Percentiles rank a stretch among this genome's conserved stretches.
Evolutionary conservation across 331 rosid genomes (phyloP).

Genomic region (Prunus yedoensis): DNA sequence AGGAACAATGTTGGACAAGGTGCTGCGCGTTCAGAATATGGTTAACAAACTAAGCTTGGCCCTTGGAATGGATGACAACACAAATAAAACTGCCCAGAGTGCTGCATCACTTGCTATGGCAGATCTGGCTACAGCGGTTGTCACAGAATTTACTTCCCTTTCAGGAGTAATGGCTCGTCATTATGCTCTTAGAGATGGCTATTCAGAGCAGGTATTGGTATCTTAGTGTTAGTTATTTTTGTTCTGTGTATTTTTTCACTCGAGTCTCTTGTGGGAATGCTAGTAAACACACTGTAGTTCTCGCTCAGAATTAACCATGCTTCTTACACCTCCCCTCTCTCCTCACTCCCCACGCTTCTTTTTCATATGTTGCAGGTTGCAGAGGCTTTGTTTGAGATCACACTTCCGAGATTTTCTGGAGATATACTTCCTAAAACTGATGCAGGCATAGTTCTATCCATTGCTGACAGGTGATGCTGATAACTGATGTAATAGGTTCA

Average conservation of each 20-base stretch:
- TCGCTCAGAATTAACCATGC: constrained; percentile 15
- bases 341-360: constrained; percentile 10
- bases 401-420: constrained; percentile 95
- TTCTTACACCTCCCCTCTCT: constrained; percentile 1
- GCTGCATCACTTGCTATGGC: constrained; percentile 98
- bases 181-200: constrained; percentile 90
- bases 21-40: constrained; percentile 61
- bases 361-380: constrained; percentile 56
- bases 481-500: neutral
- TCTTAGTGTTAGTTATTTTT: constrained; percentile 19
- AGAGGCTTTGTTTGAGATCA: constrained; percentile 84
- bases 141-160: constrained; percentile 91
- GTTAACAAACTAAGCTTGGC: constrained; percentile 52
- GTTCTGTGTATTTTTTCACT: constrained; percentile 1
- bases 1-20: constrained; percentile 95
- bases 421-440: constrained; percentile 75
- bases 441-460: constrained; percentile 75
- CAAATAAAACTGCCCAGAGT: constrained; percentile 45
- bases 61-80: constrained; percentile 48
- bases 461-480: constrained; percentile 72
- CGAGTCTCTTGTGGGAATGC: neutral
- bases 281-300: neutral
- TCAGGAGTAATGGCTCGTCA: constrained; percentile 94
- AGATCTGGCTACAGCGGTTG: constrained; percentile 92
- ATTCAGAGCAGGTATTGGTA: constrained; percentile 72